Percentiles rank a stretch among this genome's conserved stretches.
phyloP scores from a whole-genome alignment of 2,329 filamentous ascomycete genomes.

The Hysterium pulicare region DNA sequence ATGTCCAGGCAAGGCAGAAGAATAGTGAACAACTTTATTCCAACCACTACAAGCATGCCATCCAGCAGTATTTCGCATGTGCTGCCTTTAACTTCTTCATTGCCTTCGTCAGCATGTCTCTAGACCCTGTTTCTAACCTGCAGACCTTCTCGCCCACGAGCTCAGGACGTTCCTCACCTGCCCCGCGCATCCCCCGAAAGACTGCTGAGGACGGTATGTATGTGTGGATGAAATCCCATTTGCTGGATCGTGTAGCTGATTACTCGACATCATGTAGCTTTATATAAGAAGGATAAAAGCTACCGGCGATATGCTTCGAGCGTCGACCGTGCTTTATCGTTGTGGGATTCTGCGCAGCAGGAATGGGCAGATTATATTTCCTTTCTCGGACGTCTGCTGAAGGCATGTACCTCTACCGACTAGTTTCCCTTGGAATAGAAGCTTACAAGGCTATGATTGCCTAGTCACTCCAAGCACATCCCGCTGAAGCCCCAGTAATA shows the following conservation, averaged over 20 bases:
- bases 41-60: slow-evolving; percentile 28
- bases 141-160: slow-evolving; percentile 66
- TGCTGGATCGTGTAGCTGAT: background rate
- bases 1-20: background rate
- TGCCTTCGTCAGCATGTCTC: slow-evolving; percentile 34
- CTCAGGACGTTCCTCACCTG: slow-evolving; percentile 77
- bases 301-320: slow-evolving; percentile 87
- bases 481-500: slow-evolving; percentile 66
- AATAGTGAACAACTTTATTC: slow-evolving; percentile 5
- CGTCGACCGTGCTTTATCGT: slow-evolving; percentile 79
- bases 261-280: slow-evolving; percentile 47
- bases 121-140: slow-evolving; percentile 34
- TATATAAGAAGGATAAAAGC: slow-evolving; percentile 59
- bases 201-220: slow-evolving; percentile 71
- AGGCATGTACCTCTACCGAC: slow-evolving; percentile 60
- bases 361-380: slow-evolving; percentile 99
- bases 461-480: slow-evolving; percentile 84
- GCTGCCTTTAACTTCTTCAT: slow-evolving; percentile 12
- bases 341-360: slow-evolving; percentile 90
- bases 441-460: no score
- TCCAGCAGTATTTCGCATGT: slow-evolving; percentile 12
- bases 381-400: slow-evolving; percentile 84
- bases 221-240: slow-evolving; percentile 9
- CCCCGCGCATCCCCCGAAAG: slow-evolving; percentile 71
- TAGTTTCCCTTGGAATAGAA: no score